A percentile compares a stretch with the other conserved stretches of the same genome.
Conservation (phyloP, 805 yeast species). For the Phaffomyces thermotolerans region DNA sequence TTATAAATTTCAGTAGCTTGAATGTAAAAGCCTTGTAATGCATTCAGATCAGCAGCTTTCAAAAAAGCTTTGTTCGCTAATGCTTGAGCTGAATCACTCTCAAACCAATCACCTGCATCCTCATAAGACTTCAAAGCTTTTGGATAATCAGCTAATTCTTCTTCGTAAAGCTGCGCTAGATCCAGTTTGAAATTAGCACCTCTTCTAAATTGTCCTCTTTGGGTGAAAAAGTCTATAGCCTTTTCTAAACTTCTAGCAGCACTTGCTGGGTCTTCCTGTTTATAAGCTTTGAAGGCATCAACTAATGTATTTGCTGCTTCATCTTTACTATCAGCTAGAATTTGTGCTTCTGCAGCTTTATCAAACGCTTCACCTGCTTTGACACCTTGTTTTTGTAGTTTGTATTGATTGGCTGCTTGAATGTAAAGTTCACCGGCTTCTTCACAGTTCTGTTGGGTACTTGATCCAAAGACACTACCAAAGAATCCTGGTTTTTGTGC, state of each 20-base stretch:
- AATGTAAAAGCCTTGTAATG: conserved; percentile 63
- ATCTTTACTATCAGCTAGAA: conserved; percentile 68
- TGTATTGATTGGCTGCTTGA: conserved; percentile 90
- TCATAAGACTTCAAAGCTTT: conserved; percentile 76
- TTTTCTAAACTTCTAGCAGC: conserved; percentile 71
- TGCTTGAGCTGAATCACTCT: conserved; percentile 89
- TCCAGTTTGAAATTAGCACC: conserved; percentile 94
- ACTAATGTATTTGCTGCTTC: conserved; percentile 87
- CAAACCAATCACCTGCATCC: conserved; percentile 94
- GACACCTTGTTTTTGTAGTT: conserved; percentile 62
- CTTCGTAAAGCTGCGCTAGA: conserved; percentile 80
- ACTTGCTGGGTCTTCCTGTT: conserved; percentile 61
- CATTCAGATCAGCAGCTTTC: conserved; percentile 84
- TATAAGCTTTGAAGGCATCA: conserved; percentile 86
- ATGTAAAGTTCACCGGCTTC: conserved; percentile 88
- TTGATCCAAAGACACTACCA: conserved; percentile 52
- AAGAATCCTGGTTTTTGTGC: conserved; percentile 68
- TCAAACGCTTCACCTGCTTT: conserved; percentile 81
- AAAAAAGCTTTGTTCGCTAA: conserved; percentile 80
- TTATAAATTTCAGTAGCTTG: conserved; percentile 76
- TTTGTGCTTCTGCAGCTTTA: conserved; percentile 77
- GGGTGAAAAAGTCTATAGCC: conserved; percentile 79
- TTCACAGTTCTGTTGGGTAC: conserved; percentile 59
- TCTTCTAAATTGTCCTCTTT: conserved; percentile 90
- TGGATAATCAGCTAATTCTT: conserved; percentile 54